phyloP scores from a whole-genome alignment of 768 basidiomycete species.

The Lactarius vividus region DNA sequence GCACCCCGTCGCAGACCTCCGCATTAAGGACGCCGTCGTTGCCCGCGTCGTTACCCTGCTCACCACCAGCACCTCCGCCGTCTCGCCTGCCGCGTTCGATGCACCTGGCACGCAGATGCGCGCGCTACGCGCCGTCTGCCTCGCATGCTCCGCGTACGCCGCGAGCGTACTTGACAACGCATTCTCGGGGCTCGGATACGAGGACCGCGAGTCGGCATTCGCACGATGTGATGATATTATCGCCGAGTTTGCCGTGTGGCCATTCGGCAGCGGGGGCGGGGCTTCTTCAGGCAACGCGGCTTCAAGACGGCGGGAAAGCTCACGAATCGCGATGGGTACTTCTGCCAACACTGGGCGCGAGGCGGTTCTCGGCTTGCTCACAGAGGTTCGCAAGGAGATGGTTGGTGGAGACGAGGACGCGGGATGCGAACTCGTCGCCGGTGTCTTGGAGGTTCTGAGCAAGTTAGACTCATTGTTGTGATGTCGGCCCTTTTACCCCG shows the following conservation, averaged over 20 bases:
- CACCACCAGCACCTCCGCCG: conserved; percentile 75
- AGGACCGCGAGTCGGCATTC: conserved; percentile 92
- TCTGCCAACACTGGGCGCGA: conserved; percentile 53
- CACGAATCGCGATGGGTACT: conserved; percentile 56
- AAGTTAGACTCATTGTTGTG: conserved; percentile 85
- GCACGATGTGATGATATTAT: conserved; percentile 92
- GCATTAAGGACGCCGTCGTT: conserved; percentile 84
- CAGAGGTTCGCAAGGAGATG: conserved; percentile 73
- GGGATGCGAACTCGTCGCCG: conserved; percentile 87
- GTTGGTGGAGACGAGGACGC: conserved; percentile 67
- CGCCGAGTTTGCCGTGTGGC: conserved; percentile 89
- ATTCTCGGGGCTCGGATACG: conserved; percentile 82
- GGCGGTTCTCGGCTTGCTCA: conserved; percentile 68
- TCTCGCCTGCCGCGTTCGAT: conserved; percentile 72
- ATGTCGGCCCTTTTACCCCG: conserved; percentile 25
- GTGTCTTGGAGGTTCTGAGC: conserved; percentile 89
- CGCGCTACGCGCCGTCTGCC: conserved; percentile 72
- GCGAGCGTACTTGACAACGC: conserved; percentile 96
- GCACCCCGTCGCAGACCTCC: conserved; percentile 92
- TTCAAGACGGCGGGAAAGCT: conserved; percentile 37
- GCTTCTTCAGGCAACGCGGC: conserved; percentile 16
- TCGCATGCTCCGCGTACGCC: conserved; percentile 90
- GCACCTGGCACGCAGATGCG: conserved; percentile 81
- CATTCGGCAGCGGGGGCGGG: conserved; percentile 54
- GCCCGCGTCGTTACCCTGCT: conserved; percentile 72